Evolutionary conservation across 768 basidiomycete species (phyloP).

Genomic region (Lactifluus pinguis): DNA sequence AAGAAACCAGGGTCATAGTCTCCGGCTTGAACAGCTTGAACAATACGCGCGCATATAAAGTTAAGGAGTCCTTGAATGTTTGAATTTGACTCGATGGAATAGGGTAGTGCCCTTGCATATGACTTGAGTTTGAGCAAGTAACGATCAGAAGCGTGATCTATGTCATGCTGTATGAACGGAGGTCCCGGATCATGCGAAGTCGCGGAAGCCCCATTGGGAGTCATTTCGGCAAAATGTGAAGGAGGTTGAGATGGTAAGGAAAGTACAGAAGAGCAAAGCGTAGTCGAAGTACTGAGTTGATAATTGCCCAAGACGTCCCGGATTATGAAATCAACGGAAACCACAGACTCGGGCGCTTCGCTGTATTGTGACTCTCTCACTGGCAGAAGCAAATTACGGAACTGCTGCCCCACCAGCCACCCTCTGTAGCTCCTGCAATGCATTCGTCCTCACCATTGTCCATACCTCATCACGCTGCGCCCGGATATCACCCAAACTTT

Average conservation of each 20-base stretch:
- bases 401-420: slow-evolving; percentile 31
- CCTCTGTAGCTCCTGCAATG: slow-evolving; percentile 67
- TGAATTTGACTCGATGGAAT: slow-evolving; percentile 66
- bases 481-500: slow-evolving; percentile 66
- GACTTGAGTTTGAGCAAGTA: slow-evolving; percentile 51
- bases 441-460: slow-evolving; percentile 65
- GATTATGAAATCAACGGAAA: slow-evolving; percentile 11
- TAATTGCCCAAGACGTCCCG: not conserved
- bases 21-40: slow-evolving; percentile 67
- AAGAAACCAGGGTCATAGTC: slow-evolving; percentile 76
- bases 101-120: slow-evolving; percentile 62
- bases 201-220: not conserved
- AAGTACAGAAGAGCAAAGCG: not conserved
- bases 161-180: slow-evolving; percentile 27
- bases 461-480: slow-evolving; percentile 67
- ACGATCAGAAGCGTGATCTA: slow-evolving; percentile 32
- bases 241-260: not conserved
- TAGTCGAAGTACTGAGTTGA: not conserved
- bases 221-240: slow-evolving; percentile 7
- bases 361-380: not conserved
- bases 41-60: slow-evolving; percentile 56
- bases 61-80: slow-evolving; percentile 72
- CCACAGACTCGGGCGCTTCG: not conserved
- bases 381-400: not conserved
- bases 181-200: slow-evolving; percentile 29